Base-by-base conservation (phyloP, 257 asterid genomes). In the Solanum corneliomulleri region DNA sequence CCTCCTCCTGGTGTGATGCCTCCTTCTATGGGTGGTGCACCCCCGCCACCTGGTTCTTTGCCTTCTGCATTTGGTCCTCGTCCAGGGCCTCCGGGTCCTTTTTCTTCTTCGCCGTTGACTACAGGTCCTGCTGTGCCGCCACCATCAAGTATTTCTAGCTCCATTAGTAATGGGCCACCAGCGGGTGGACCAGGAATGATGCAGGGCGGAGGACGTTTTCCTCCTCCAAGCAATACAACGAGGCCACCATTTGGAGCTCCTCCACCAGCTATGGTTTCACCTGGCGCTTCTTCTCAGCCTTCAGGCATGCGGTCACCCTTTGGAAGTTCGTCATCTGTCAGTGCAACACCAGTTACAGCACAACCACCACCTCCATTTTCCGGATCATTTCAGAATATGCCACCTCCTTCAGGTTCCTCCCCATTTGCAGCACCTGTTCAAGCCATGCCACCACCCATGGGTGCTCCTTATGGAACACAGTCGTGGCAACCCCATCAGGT, bases 401-500 rank as follows among this genome's bases (percentile, higher is more conserved):
- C 91, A 25, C 98, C 98, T 66, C 94, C 96, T 86, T 77, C 93
- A n/a, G 98, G 92, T 85, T 83, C 98, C 83, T 90, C 95, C 74
- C 94, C 97, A 82, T 93, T 93, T 94, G 80, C 98, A 31, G 88
- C 92, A 86, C 92, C 94, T 75, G 93, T 81, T 89, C 92, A 89
- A 71, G 92, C 93, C 85, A 87, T 90, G 91, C 92, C 89, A 45
- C 98, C 91, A 44, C 85, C 96, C 87, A n/a, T 94, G 41, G 92
- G 91, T 87, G 90, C 98, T 77, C 97, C 98, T 56, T 96, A 91
- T 77, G 96, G 94, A 70, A 88, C 94, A 90, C 99, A 92, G 91
- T 86, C 96, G 25, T 94, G 98, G 98, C 95, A 96, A 62, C 92
- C 94, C 62, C 95, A 91, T 47, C 99, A 95, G 99, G 99, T 97